These are phyloP conservation scores for Mercurialis annua DNA, from an alignment of 345 rosid genomes.

Conservation along the genomic window DNA sequence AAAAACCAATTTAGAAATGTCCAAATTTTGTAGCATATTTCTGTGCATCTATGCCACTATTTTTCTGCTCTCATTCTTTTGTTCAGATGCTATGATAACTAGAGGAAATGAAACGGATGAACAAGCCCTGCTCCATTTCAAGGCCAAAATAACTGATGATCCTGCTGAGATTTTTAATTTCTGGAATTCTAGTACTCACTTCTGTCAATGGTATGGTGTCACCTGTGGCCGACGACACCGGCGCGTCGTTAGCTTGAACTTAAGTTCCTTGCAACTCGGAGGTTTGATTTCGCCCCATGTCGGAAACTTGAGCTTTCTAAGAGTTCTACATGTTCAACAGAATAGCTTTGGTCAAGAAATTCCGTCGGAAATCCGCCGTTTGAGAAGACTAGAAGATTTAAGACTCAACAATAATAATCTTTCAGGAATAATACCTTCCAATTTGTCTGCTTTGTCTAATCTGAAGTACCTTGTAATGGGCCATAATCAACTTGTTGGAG, in stretches of 20 bases:
- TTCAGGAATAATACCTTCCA: not conserved
- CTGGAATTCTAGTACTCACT: not conserved
- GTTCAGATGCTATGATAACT: too few species aligned
- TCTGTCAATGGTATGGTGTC: conserved; percentile 11
- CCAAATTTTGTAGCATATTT: too few species aligned
- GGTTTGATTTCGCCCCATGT: not conserved
- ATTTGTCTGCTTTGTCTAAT: conserved; percentile 6
- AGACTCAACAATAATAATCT: not conserved
- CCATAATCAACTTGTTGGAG: not conserved
- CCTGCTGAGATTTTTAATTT: not conserved
- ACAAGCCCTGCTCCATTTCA: conserved; percentile 3
- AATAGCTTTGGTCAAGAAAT: conserved; percentile 10
- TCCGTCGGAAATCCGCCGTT: conserved; percentile 14
- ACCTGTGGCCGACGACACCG: not conserved
- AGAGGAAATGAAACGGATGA: not conserved
- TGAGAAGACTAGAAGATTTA: conserved; percentile 6
- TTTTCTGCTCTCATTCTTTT: too few species aligned
- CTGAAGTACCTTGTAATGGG: rapidly evolving
- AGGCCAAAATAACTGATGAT: not conserved
- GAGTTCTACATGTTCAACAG: not conserved
- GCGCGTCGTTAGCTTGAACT: not conserved
- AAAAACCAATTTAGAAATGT: too few species aligned
- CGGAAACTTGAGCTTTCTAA: conserved; percentile 8
- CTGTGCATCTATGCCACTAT: too few species aligned
- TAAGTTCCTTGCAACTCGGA: not conserved